A percentile compares a stretch with the other conserved stretches of the same genome.
Evolutionary conservation across 2,329 filamentous ascomycete species (phyloP).

Genomic region (Xylariales sp.): DNA sequence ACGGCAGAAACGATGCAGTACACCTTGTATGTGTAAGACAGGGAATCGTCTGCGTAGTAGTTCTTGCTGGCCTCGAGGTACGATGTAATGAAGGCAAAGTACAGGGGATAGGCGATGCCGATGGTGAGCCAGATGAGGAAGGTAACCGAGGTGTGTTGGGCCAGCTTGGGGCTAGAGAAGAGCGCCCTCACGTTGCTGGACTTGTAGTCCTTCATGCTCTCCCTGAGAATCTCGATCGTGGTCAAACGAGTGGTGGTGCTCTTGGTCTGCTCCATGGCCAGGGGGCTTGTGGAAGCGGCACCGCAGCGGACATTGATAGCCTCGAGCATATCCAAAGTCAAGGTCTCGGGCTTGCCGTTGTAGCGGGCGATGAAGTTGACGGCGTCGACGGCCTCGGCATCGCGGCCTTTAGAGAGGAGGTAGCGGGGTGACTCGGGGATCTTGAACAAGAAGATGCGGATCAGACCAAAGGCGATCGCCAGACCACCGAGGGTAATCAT

Average conservation of each 20-base stretch:
- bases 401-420: slow-evolving; percentile 36
- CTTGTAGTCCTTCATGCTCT: slow-evolving; percentile 48
- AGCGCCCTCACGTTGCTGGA: slow-evolving; percentile 47
- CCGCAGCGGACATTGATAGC: slow-evolving; percentile 12
- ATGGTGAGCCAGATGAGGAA: slow-evolving; percentile 55
- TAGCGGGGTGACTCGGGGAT: slow-evolving; percentile 44
- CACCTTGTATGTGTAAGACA: slow-evolving; percentile 28
- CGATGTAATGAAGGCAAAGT: slow-evolving; percentile 41
- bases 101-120: slow-evolving; percentile 52
- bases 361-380: slow-evolving; percentile 40
- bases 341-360: slow-evolving; percentile 28
- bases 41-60: slow-evolving; percentile 19
- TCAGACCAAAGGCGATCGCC: slow-evolving; percentile 36
- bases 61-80: slow-evolving; percentile 20
- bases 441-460: slow-evolving; percentile 42
- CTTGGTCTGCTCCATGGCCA: slow-evolving; percentile 12
- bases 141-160: slow-evolving; percentile 48
- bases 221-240: slow-evolving; percentile 27
- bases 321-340: slow-evolving; percentile 31
- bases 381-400: slow-evolving; percentile 41
- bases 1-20: slow-evolving; percentile 33
- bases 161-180: slow-evolving; percentile 47
- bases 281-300: slow-evolving; percentile 13
- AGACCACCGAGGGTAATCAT: slow-evolving; percentile 39
- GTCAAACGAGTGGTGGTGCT: slow-evolving; percentile 10